Conservation (phyloP, 805 yeast genomes). For the Suhomyces faveliae region DNA sequence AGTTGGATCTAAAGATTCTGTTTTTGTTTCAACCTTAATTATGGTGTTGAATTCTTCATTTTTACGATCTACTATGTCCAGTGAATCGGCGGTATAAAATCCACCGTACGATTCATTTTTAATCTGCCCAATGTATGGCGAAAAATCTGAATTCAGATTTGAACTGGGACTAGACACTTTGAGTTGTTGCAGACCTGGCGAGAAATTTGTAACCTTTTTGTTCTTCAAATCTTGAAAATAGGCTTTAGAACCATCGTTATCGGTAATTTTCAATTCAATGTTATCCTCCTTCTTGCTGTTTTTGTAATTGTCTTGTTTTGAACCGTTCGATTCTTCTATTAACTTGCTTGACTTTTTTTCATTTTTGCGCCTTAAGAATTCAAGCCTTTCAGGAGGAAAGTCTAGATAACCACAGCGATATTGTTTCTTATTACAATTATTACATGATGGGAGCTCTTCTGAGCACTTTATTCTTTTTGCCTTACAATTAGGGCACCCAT, state of each 20-base stretch:
- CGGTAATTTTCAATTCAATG: neutral
- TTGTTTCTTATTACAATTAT: conserved; percentile 37
- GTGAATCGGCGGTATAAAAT: neutral
- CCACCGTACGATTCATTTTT: neutral
- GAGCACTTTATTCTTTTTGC: conserved; percentile 43
- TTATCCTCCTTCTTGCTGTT: neutral
- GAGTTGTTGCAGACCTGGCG: neutral
- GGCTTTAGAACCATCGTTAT: neutral
- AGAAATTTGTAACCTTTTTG: neutral
- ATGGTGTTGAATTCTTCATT: neutral
- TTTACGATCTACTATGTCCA: neutral
- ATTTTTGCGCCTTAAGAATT: conserved; percentile 34
- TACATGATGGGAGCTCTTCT: conserved; percentile 43
- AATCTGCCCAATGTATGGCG: neutral
- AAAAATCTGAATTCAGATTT: neutral
- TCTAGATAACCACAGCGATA: conserved; percentile 43
- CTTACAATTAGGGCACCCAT: conserved; percentile 45
- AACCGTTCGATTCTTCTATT: neutral
- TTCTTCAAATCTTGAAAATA: neutral
- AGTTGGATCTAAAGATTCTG: neutral
- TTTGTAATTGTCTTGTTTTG: neutral
- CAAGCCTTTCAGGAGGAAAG: conserved; percentile 37
- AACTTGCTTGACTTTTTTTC: conserved; percentile 17
- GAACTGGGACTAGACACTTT: neutral
- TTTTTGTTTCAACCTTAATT: neutral